Evolutionary conservation across 2,329 filamentous ascomycete species (phyloP).

Genomic region (Diaporthe batatas): DNA sequence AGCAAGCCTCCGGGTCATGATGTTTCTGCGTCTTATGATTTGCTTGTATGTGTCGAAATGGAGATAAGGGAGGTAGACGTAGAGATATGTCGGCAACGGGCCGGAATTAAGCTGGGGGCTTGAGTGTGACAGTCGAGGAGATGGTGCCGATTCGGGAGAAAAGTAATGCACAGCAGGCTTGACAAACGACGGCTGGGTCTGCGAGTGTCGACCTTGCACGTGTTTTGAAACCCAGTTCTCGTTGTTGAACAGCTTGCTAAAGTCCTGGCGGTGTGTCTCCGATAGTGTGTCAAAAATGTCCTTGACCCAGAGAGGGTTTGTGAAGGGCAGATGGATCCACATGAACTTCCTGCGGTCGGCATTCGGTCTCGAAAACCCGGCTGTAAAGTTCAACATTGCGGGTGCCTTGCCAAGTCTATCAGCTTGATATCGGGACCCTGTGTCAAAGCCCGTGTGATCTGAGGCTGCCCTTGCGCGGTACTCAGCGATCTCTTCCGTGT

Average conservation of each 20-base stretch:
- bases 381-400: conserved; percentile 50
- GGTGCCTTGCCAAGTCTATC: conserved; percentile 41
- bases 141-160: conserved; percentile 50
- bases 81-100: conserved; percentile 54
- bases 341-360: conserved; percentile 62
- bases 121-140: conserved; percentile 45
- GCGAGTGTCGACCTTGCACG: conserved; percentile 55
- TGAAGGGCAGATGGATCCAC: conserved; percentile 70
- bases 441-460: conserved; percentile 21
- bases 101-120: conserved; percentile 35
- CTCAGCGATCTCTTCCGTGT: background rate
- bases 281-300: conserved; percentile 58
- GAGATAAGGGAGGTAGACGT: conserved; percentile 70
- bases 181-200: conserved; percentile 55
- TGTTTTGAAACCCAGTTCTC: conserved; percentile 58
- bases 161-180: conserved; percentile 54
- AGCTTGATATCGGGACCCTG: conserved; percentile 15
- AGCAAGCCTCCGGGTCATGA: conserved; percentile 64
- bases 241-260: conserved; percentile 55
- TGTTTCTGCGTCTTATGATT: conserved; percentile 66
- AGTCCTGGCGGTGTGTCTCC: conserved; percentile 56
- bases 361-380: conserved; percentile 57
- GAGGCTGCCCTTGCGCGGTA: conserved; percentile 4
- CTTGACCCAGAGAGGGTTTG: conserved; percentile 70
- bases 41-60: conserved; percentile 75